Evolutionary conservation across 805 yeast genomes (phyloP), one percentile per base, ranked within the genome.

Genomic region (Lipomyces mesembrius): DNA sequence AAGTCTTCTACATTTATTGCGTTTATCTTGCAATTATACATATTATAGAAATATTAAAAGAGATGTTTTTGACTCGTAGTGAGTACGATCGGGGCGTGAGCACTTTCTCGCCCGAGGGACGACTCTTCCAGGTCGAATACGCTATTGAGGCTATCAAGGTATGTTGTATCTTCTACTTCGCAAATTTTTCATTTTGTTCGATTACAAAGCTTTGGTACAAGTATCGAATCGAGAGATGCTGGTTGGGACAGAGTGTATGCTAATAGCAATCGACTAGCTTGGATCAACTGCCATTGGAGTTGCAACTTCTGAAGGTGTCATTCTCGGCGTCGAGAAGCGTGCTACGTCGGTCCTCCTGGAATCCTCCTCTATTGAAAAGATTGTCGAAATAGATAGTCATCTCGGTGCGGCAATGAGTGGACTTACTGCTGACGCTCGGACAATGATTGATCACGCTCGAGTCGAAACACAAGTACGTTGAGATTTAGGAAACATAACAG

Each of bases 391-490:
- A 66, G 99, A 95, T 77, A 82, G 82, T 58, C 99, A 95, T 77
- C 87, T 95, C 65, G 99, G 99, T 59, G 92, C 98, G 81, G 99
- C 99, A 74, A 95, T 95, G 98, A 88, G 96, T 71, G 99, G 99
- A 2, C 84, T 96, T 71, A 95, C 98, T 2, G 98, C 99, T 2
- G 99, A 95, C 81, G 99, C 99, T 20, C 85, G 98, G 76, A 91
- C 97, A 39, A 92, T 95, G 97, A 92, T 95, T 75, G 98, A 96
- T 77, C 99, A 95, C 76, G 99, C 99, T 22, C 85, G 99, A 75
- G 97, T 92, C 27, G 86, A 81, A 76, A 77, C 84, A 25, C 75
- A 72, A 62, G 68, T 65, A 63, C 8, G 58, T 35, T 17, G 22
- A 0, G 22, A 17, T 11, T 32, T 7, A n/a, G 54, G 32, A 25